A percentile compares a stretch with the other conserved stretches of the same genome.
Evolutionary conservation across 176 grass and related monocot genomes (phyloP).

Genomic region (maize (Zea mays)): DNA sequence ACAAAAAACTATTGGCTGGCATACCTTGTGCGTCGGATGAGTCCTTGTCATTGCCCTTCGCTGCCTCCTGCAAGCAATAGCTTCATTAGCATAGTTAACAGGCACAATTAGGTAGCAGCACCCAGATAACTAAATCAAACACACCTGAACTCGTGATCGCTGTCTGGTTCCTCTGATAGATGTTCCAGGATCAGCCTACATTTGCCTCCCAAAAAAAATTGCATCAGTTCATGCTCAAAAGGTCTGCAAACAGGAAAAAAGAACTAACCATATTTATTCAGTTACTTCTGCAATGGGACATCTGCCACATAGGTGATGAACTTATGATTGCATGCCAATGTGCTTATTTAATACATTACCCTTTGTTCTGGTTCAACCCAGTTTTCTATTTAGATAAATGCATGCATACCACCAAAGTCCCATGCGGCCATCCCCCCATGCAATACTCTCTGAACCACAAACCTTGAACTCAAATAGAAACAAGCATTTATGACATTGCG

Average conservation of each 20-base stretch:
- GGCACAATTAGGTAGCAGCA: constrained; percentile 5
- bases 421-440: not conserved
- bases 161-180: constrained; percentile 42
- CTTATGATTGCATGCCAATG: constrained; percentile 7
- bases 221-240: constrained; percentile 9
- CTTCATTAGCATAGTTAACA: not conserved
- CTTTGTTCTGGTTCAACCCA: not conserved
- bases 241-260: constrained; percentile 19
- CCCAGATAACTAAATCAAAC: constrained; percentile 6
- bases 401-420: not conserved
- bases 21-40: constrained; percentile 47
- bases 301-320: not conserved
- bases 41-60: constrained; percentile 22
- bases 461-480: not conserved
- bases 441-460: constrained; percentile 19
- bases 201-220: not conserved
- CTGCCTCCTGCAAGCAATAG: constrained; percentile 35
- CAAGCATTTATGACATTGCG: not conserved
- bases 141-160: constrained; percentile 44
- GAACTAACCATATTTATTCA: constrained; percentile 28
- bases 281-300: not conserved
- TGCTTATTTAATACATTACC: not conserved
- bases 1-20: not conserved
- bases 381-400: constrained; percentile 27
- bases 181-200: constrained; percentile 52